Evolutionary conservation across 208 protist genomes (phyloP).

Genomic region (Leishmania tarentolae): DNA sequence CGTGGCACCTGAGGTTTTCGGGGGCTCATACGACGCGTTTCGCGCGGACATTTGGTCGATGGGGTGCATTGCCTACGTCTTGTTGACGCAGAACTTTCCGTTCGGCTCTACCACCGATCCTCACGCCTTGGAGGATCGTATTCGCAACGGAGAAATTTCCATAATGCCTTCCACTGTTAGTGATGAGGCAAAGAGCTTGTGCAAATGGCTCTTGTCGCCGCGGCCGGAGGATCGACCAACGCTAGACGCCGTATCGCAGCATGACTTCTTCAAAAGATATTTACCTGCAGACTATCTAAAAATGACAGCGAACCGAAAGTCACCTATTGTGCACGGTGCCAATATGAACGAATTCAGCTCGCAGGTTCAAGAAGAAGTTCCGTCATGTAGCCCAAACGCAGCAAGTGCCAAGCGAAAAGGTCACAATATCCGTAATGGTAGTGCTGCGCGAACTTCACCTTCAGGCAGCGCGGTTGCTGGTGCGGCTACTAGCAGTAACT

Average conservation of each 20-base stretch:
- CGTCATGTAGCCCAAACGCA: conserved; percentile 16
- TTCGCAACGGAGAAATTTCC: conserved; percentile 51
- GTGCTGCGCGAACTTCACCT: conserved; percentile 8
- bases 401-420: conserved; percentile 14
- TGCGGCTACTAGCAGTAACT: conserved; percentile 23
- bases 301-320: conserved; percentile 41
- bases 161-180: conserved; percentile 62
- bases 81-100: conserved; percentile 84
- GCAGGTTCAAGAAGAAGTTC: conserved; percentile 44
- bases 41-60: conserved; percentile 89
- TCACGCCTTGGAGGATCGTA: conserved; percentile 52
- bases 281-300: conserved; percentile 49
- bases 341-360: conserved; percentile 76
- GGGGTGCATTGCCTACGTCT: conserved; percentile 83
- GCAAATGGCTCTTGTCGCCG: conserved; percentile 61
- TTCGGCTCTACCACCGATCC: conserved; percentile 77
- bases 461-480: conserved; percentile 16
- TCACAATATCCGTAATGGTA: conserved; percentile 1
- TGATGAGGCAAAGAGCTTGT: conserved; percentile 58
- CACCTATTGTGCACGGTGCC: conserved; percentile 37
- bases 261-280: conserved; percentile 67
- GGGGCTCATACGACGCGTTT: conserved; percentile 80
- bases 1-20: conserved; percentile 82
- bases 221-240: conserved; percentile 61
- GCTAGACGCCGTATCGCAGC: conserved; percentile 66